Evolutionary conservation across 2,329 filamentous ascomycete species (phyloP), one percentile per base, ranked within the genome.

Genomic region (Claviceps paspali): DNA sequence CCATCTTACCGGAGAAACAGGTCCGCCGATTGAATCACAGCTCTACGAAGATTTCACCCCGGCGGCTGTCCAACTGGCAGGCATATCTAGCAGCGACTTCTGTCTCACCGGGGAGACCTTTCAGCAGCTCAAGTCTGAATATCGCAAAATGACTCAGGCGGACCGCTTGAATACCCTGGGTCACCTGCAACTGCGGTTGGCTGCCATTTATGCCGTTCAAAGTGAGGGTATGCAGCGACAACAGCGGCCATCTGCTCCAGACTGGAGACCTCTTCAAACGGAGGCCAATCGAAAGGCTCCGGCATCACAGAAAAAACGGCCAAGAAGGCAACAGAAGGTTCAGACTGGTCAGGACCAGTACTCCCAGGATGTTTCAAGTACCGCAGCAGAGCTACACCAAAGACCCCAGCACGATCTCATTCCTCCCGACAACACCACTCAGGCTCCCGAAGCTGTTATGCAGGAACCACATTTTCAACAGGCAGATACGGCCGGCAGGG

Each of bases 141-240:
- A 63, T 24, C 59, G 61, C 5, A 62, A 62, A 36, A 59, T 64
- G 53, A 48, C 56, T 6, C 57, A 59, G 27, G 48, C 56, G 1
- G 59, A 64, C 7, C 56, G 61, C 5, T 40, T 63, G 3, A 53
- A 54, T 14, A 52, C 53, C 8, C 48, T 64, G 1, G 56, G 61
- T 5, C 57, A 61, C 39, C 42, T 64, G 14, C 61, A 64, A 39
- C 51, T 64, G 10, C 50, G 61, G 11, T 53, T 64, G 17, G 61
- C 61, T 6, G 61, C 61, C 31, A 61, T 64, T 10, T 64, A 63
- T 36, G 61, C 61, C 9, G 52, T 64, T 2, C 60, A 64, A 33
- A 64, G 63, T 41, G 61, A 64, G 41, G 61, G 63, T 29, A 42
- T 57, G 34, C 61, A 64, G 43, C 53, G 61, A 9, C 56, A 60